Evolutionary conservation across 257 asterid genomes (phyloP), one percentile per base, ranked within the genome.

Genomic region (Solanum pinnatisectum): DNA sequence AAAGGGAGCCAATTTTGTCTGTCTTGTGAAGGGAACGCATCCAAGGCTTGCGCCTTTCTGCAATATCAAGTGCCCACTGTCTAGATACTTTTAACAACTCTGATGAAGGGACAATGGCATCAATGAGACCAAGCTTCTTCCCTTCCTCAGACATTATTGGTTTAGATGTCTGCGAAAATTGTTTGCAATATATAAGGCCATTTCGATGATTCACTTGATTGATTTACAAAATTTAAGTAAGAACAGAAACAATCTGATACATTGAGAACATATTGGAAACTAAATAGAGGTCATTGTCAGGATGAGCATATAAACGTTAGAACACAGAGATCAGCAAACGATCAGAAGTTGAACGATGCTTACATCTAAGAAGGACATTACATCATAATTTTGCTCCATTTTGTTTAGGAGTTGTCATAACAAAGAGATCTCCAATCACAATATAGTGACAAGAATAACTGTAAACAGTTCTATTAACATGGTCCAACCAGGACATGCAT

Each of bases 61-160:
- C 93, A 70, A 97, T 96, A 91, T 94, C 98, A 67, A 94, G 90
- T 87, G 99, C 99, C 99, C 98, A 96, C 78, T 89, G 93, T 40
- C 95, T 90, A 74, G 99, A 91, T 88, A 92, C 98, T 89, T 93
- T 91, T 87, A 97, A 88, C 92, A 97, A 87, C 83, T 96, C 99
- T 70, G 72, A 89, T 30, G 99, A 91, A 87, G 97, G 91, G 86
- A 90, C 97, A 86, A 97, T 90, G 82, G 94, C 98, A 92, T 97
- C 99, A 88, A 97, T 89, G 71, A 97, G 98, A 87, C 99, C 99
- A 4, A 94, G 92, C 88, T 91, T 95, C 90, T 93, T 88, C 86
- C 99, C 99, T 93, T 97, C 99, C 88, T 96, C 99, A 3, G 98
- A 94, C 37, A 90, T 92, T 85, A 97, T 86, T 22, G 98, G 85